phyloP scores from a whole-genome alignment of 73 alveolate genomes.

The Effrenium voratum region DNA sequence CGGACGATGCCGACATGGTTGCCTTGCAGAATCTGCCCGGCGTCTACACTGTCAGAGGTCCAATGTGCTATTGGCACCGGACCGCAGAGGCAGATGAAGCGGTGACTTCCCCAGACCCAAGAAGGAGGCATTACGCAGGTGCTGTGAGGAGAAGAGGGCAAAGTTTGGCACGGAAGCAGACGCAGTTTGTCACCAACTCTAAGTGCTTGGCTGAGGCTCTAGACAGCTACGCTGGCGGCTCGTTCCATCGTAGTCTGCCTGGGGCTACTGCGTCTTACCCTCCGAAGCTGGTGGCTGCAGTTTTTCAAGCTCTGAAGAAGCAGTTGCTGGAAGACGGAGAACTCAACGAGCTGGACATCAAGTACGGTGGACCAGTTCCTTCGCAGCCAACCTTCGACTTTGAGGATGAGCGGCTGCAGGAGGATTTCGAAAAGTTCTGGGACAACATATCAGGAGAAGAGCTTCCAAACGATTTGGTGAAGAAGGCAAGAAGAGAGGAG shows the following conservation, averaged over 20 bases:
- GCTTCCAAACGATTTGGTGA: not conserved
- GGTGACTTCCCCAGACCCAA: no score
- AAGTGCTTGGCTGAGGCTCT: not conserved
- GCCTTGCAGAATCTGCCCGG: not conserved
- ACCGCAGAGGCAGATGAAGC: no score
- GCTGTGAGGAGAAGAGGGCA: no score
- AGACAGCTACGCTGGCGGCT: no score
- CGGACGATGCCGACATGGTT: not conserved
- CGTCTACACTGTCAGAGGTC: not conserved
- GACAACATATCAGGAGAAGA: slow-evolving; percentile 9
- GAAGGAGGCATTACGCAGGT: no score
- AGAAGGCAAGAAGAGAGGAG: slow-evolving; percentile 5
- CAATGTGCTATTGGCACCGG: slow-evolving; percentile 39
- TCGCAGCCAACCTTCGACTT: not conserved
- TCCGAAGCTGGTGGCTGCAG: not conserved
- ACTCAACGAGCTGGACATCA: not conserved
- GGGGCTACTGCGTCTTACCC: no score
- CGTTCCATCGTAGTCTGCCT: no score
- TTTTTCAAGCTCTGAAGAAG: not conserved
- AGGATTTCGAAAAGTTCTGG: not conserved
- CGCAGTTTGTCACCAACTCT: slow-evolving; percentile 32
- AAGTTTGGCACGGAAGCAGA: no score
- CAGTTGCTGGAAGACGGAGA: not conserved
- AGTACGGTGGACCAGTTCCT: slow-evolving; percentile 15
- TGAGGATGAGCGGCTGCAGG: not conserved